phyloP scores from a whole-genome alignment of 1,139 yeast genomes.

The Hyphopichia pseudoburtonii region DNA sequence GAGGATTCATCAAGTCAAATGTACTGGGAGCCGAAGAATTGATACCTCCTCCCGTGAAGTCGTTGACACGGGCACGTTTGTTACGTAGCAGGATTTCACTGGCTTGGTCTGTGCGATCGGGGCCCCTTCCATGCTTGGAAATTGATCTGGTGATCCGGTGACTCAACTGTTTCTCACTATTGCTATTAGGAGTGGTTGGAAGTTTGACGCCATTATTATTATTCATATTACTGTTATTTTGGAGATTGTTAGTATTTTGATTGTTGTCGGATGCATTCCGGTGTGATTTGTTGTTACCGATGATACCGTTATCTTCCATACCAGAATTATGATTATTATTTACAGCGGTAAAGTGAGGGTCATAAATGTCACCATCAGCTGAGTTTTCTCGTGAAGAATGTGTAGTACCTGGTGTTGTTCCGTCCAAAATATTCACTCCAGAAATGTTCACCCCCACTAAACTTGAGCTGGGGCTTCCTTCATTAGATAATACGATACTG shows the following conservation, averaged over 20 bases:
- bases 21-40: slow-evolving; percentile 9
- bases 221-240: too few relatives aligned
- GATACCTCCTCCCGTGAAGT: slow-evolving; percentile 6
- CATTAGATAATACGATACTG: neutral
- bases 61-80: slow-evolving; percentile 5
- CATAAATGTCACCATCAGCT: slow-evolving; percentile 7
- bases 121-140: too few relatives aligned
- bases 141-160: slow-evolving; percentile 4
- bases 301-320: slow-evolving; percentile 5
- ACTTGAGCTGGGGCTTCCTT: slow-evolving; percentile 1
- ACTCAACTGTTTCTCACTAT: too few relatives aligned
- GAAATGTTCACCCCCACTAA: neutral
- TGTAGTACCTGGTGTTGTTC: neutral
- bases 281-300: slow-evolving; percentile 3
- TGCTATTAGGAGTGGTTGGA: too few relatives aligned
- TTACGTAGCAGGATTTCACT: too few relatives aligned
- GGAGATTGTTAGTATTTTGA: too few relatives aligned
- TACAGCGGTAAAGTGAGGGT: slow-evolving; percentile 9
- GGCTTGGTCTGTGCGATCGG: too few relatives aligned
- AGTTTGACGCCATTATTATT: too few relatives aligned
- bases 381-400: slow-evolving; percentile 1
- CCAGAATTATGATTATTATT: neutral
- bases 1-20: slow-evolving; percentile 28
- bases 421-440: neutral
- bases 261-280: too few relatives aligned